Conservation (phyloP, 176 grass and related monocot species). For the Triticum monococcum region DNA sequence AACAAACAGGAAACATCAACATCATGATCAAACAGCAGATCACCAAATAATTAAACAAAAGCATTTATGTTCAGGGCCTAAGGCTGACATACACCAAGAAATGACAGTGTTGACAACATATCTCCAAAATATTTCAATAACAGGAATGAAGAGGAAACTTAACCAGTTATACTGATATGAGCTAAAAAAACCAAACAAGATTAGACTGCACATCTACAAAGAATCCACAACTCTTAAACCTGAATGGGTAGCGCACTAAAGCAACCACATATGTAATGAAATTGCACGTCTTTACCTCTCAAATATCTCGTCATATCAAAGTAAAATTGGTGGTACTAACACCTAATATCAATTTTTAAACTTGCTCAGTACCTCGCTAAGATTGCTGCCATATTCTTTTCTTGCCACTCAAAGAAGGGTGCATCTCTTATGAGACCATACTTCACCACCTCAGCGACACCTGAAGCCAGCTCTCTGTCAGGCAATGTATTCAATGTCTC, state of each 20-base stretch:
- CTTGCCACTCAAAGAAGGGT: conserved; percentile 94
- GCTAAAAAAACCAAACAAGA: background rate
- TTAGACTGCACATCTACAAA: background rate
- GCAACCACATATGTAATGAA: background rate
- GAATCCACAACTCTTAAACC: background rate
- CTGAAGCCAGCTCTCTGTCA: conserved; percentile 81
- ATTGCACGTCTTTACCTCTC: background rate
- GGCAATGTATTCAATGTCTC: conserved; percentile 87
- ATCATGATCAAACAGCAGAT: background rate
- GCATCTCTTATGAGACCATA: conserved; percentile 97
- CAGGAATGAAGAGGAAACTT: background rate
- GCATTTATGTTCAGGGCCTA: background rate
- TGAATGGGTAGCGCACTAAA: background rate
- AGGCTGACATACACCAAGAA: background rate
- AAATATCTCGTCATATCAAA: background rate
- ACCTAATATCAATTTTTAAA: conserved; percentile 7
- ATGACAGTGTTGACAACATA: background rate
- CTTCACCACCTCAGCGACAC: conserved; percentile 81
- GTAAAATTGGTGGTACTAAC: background rate
- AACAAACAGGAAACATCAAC: background rate
- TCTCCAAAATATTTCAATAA: background rate
- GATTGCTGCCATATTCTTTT: conserved; percentile 77
- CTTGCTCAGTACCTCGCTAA: conserved; percentile 59
- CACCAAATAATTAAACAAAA: background rate
- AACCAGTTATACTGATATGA: background rate